phyloP scores from a whole-genome alignment of 306 rosid species.

The Geum urbanum region DNA sequence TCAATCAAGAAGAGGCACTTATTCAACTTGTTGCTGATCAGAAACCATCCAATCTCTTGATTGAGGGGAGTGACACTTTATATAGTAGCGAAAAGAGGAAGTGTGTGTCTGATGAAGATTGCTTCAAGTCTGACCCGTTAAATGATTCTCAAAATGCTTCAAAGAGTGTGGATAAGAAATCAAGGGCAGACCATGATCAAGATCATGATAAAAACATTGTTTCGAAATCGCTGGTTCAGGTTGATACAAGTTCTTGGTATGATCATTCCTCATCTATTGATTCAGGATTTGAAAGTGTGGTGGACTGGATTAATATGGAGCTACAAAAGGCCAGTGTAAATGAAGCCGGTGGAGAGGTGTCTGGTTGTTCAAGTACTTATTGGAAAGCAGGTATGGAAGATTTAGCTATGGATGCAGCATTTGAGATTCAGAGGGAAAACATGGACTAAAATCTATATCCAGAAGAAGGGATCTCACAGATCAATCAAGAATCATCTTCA shows the following conservation, averaged over 20 bases:
- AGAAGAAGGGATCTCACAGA: conserved; percentile 5
- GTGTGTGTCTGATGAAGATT: conserved; percentile 25
- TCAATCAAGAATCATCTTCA: conserved; percentile 35
- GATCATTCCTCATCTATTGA: conserved; percentile 14
- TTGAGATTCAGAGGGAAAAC: conserved; percentile 17
- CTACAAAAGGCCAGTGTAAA: conserved; percentile 16
- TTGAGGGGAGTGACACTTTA: not conserved
- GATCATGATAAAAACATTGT: not conserved
- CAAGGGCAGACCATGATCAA: conserved; percentile 31
- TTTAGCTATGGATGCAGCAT: conserved; percentile 18
- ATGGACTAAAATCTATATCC: conserved; percentile 23
- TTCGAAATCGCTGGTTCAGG: not conserved
- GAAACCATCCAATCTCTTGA: not conserved
- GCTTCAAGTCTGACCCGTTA: not conserved
- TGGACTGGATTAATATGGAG: conserved; percentile 48
- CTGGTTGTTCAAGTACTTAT: conserved; percentile 14
- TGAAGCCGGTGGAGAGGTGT: conserved; percentile 3
- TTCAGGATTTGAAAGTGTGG: conserved; percentile 16
- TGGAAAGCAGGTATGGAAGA: conserved; percentile 33
- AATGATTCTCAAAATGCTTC: conserved; percentile 20
- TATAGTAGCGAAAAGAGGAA: conserved; percentile 30
- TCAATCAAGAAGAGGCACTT: conserved; percentile 51
- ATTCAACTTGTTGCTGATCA: not conserved
- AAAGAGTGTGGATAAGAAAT: conserved; percentile 28
- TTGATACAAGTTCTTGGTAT: not conserved